A percentile compares a stretch with the other conserved stretches of the same genome.
phyloP scores from a whole-genome alignment of 2,329 filamentous ascomycete genomes.

The Nothomitra cinnamomea region DNA sequence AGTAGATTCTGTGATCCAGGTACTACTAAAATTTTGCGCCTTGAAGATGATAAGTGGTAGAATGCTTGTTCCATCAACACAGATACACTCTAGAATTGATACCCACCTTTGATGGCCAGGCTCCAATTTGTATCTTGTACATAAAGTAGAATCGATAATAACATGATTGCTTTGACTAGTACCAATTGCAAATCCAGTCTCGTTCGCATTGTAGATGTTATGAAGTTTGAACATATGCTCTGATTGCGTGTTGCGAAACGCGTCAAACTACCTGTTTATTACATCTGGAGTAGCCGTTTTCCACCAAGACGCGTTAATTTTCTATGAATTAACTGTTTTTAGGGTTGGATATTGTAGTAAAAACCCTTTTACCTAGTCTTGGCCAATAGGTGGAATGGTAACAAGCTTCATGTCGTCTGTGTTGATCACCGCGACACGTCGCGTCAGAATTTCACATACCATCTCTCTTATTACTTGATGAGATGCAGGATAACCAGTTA shows the following conservation, averaged over 20 bases:
- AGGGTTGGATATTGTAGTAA: not conserved
- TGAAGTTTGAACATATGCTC: not conserved
- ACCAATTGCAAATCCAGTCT: not conserved
- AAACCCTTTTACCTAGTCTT: no score
- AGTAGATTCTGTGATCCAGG: no score
- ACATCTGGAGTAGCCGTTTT: not conserved
- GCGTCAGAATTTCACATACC: not conserved
- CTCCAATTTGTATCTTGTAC: not conserved
- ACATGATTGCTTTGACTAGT: not conserved
- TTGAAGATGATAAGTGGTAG: no score
- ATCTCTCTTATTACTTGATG: not conserved
- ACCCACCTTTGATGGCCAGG: not conserved
- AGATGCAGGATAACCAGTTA: not conserved
- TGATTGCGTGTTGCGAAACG: not conserved
- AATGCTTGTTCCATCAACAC: no score
- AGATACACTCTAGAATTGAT: not conserved
- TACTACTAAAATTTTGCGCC: no score
- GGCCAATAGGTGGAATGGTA: not conserved
- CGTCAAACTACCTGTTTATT: not conserved
- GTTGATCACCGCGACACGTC: not conserved
- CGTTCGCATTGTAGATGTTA: not conserved
- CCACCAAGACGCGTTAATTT: not conserved
- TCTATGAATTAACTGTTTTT: not conserved
- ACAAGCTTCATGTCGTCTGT: not conserved
- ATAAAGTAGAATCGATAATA: not conserved